These are phyloP conservation scores for Davidsoniella eucalypti DNA, from an alignment of 2,329 filamentous ascomycete species.

Conservation along the genomic window DNA sequence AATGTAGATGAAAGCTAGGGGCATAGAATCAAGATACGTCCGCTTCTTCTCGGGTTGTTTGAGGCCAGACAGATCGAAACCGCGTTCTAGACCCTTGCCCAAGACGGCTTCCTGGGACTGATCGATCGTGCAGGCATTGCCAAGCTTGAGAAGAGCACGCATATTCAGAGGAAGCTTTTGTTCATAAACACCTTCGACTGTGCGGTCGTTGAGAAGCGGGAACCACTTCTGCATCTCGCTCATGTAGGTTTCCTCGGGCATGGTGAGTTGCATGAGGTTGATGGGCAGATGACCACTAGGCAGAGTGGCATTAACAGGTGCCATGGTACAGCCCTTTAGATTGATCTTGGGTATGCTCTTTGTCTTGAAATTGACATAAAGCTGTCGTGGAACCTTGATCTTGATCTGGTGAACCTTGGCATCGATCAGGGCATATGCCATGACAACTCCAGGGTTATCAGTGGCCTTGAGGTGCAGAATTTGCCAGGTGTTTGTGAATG, in stretches of 20 bases:
- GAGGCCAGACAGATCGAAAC: slow-evolving; percentile 71
- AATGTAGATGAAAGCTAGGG: slow-evolving; percentile 73
- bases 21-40: slow-evolving; percentile 58
- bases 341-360: slow-evolving; percentile 79
- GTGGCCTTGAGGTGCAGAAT: slow-evolving; percentile 73
- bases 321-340: slow-evolving; percentile 60
- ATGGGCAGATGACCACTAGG: slow-evolving; percentile 90
- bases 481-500: slow-evolving; percentile 91
- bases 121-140: slow-evolving; percentile 85
- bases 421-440: slow-evolving; percentile 82
- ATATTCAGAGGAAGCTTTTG: slow-evolving; percentile 77
- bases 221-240: slow-evolving; percentile 40
- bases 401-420: slow-evolving; percentile 79
- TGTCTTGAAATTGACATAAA: slow-evolving; percentile 84
- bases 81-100: slow-evolving; percentile 80
- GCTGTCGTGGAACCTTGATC: slow-evolving; percentile 70
- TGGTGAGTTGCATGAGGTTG: slow-evolving; percentile 84
- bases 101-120: slow-evolving; percentile 78
- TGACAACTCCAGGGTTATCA: slow-evolving; percentile 71
- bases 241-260: slow-evolving; percentile 77
- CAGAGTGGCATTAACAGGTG: slow-evolving; percentile 84
- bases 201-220: slow-evolving; percentile 12
- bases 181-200: slow-evolving; percentile 91
- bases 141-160: slow-evolving; percentile 74
- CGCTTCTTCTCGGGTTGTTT: slow-evolving; percentile 46